Conservation (phyloP, 2,329 filamentous ascomycete species). For the Xylariaceae sp. region DNA sequence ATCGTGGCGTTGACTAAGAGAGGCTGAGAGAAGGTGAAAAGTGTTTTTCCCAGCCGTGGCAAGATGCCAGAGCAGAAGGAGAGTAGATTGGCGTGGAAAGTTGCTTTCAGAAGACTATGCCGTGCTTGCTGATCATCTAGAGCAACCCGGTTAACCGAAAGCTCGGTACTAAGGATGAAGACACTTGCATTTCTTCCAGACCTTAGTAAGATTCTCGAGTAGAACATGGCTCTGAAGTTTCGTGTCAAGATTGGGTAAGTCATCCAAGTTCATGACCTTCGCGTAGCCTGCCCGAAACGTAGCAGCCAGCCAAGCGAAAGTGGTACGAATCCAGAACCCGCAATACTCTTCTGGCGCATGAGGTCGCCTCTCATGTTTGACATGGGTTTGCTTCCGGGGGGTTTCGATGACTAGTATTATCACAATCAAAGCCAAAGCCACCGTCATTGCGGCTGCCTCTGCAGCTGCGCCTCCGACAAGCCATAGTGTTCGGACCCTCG, state of each 20-base stretch:
- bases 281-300: conserved; percentile 8
- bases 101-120: conserved; percentile 7
- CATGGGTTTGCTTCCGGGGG: conserved; percentile 3
- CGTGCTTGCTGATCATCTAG: conserved; percentile 7
- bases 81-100: conserved; percentile 6
- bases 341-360: conserved; percentile 10
- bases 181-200: too few relatives aligned
- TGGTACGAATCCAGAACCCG: conserved; percentile 5
- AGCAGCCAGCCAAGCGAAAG: conserved; percentile 12
- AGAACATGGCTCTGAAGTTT: too few relatives aligned
- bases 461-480: conserved; percentile 1
- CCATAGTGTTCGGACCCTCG: conserved; percentile 9
- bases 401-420: conserved; percentile 7
- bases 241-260: conserved; percentile 10
- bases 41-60: conserved; percentile 9
- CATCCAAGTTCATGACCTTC: conserved; percentile 7
- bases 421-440: conserved; percentile 6
- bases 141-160: too few relatives aligned
- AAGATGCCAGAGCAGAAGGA: conserved; percentile 4
- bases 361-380: not conserved
- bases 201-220: too few relatives aligned
- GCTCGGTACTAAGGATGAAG: too few relatives aligned
- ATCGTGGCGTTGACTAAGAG: conserved; percentile 8
- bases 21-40: conserved; percentile 9
- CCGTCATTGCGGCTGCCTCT: conserved; percentile 6